Conservation (phyloP, 169 alveolate species). For the Theileria orientalis region DNA sequence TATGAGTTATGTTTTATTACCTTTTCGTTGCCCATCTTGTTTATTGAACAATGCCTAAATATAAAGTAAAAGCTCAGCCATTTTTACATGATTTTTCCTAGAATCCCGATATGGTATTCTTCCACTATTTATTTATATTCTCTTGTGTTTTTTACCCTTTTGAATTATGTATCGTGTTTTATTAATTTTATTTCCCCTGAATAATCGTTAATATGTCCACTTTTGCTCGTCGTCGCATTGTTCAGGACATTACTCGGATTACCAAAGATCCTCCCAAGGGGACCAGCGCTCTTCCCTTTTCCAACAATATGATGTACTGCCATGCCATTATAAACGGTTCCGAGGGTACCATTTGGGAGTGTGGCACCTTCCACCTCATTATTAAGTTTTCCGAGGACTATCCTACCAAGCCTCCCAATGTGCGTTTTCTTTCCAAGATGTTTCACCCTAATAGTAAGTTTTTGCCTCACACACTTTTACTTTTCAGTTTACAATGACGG, state of each 20-base stretch:
- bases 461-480: background rate
- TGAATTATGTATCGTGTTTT: background rate
- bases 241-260: constrained; percentile 86
- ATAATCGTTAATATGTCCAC: constrained; percentile 65
- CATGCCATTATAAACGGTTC: constrained; percentile 95
- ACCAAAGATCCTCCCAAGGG: constrained; percentile 87
- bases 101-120: constrained; percentile 1
- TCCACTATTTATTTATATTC: background rate
- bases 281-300: constrained; percentile 88
- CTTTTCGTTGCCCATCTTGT: too few species aligned
- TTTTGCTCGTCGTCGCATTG: constrained; percentile 84
- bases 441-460: constrained; percentile 86
- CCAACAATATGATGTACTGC: constrained; percentile 89
- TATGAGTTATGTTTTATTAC: too few species aligned
- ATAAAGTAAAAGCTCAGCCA: too few species aligned
- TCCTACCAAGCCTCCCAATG: constrained; percentile 90
- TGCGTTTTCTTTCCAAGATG: constrained; percentile 81
- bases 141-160: background rate
- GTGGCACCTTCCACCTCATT: constrained; percentile 89
- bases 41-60: too few species aligned
- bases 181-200: background rate
- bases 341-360: constrained; percentile 94
- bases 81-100: too few species aligned
- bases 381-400: constrained; percentile 89
- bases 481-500: constrained; percentile 85